These are phyloP conservation scores for Myriosclerotinia curreyana DNA, from an alignment of 2,329 filamentous ascomycete genomes.

Conservation along the genomic window DNA sequence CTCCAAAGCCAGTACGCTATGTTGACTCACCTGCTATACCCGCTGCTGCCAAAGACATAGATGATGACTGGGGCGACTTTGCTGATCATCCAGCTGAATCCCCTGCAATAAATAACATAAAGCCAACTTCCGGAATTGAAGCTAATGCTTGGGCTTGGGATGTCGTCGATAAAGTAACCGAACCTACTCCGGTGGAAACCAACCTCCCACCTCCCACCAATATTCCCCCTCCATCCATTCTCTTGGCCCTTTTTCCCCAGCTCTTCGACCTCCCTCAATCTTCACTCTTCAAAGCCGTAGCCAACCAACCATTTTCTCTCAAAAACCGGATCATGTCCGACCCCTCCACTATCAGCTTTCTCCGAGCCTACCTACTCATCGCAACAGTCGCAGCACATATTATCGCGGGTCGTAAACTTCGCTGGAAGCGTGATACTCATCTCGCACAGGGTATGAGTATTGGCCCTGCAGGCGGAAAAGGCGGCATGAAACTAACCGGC, in stretches of 20 bases:
- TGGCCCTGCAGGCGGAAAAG: slow-evolving; percentile 65
- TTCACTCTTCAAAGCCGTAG: slow-evolving; percentile 63
- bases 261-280: slow-evolving; percentile 65
- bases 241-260: slow-evolving; percentile 72
- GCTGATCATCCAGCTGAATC: slow-evolving; percentile 42
- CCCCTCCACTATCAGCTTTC: slow-evolving; percentile 58
- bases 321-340: slow-evolving; percentile 64
- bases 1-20: slow-evolving; percentile 29
- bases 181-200: slow-evolving; percentile 15
- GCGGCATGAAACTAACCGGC: slow-evolving; percentile 88
- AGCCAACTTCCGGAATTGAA: slow-evolving; percentile 23
- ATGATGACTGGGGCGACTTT: slow-evolving; percentile 56
- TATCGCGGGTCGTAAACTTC: slow-evolving; percentile 76
- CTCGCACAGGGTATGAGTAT: slow-evolving; percentile 88
- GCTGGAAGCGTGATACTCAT: slow-evolving; percentile 88
- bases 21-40: slow-evolving; percentile 33
- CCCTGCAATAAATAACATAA: slow-evolving; percentile 22
- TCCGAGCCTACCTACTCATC: slow-evolving; percentile 61
- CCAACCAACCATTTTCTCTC: slow-evolving; percentile 54
- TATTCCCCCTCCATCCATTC: slow-evolving; percentile 80
- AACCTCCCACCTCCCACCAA: slow-evolving; percentile 53
- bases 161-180: slow-evolving; percentile 30
- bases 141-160: slow-evolving; percentile 39
- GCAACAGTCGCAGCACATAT: slow-evolving; percentile 71
- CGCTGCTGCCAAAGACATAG: slow-evolving; percentile 38